A percentile compares a stretch with the other conserved stretches of the same genome.
phyloP scores from a whole-genome alignment of 306 rosid genomes.

The Vigna unguiculata region DNA sequence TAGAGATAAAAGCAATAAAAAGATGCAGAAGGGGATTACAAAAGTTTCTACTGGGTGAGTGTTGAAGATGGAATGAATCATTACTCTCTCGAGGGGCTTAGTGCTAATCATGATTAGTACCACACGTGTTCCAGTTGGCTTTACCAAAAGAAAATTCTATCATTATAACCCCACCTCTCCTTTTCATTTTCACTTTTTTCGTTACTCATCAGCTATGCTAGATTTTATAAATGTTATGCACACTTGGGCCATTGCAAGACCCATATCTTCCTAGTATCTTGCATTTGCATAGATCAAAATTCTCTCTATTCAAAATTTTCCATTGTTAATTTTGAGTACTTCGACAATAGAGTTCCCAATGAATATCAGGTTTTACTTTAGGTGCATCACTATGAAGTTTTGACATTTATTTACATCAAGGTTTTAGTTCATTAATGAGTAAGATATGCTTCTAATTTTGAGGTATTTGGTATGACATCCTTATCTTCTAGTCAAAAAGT shows the following conservation, averaged over 20 bases:
- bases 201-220: conserved; percentile 25
- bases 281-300: not conserved
- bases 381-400: too few relatives aligned
- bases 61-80: conserved; percentile 65
- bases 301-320: not conserved
- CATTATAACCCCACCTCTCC: conserved; percentile 16
- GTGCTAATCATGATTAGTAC: conserved; percentile 93
- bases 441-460: conserved; percentile 8
- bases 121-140: conserved; percentile 93
- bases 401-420: too few relatives aligned
- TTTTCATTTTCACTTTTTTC: conserved; percentile 38
- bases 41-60: conserved; percentile 38
- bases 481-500: conserved; percentile 44
- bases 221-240: conserved; percentile 25
- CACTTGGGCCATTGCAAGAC: conserved; percentile 39
- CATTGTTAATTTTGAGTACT: not conserved
- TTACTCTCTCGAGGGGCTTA: conserved; percentile 61
- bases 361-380: too few relatives aligned
- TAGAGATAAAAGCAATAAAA: conserved; percentile 14
- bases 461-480: conserved; percentile 37
- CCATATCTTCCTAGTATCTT: conserved; percentile 32
- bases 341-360: too few relatives aligned
- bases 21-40: conserved; percentile 15
- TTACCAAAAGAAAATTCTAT: conserved; percentile 43
- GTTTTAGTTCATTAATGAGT: not conserved